Conservation (phyloP, 2,329 filamentous ascomycete species). For the Cladophialophora psammophila region DNA sequence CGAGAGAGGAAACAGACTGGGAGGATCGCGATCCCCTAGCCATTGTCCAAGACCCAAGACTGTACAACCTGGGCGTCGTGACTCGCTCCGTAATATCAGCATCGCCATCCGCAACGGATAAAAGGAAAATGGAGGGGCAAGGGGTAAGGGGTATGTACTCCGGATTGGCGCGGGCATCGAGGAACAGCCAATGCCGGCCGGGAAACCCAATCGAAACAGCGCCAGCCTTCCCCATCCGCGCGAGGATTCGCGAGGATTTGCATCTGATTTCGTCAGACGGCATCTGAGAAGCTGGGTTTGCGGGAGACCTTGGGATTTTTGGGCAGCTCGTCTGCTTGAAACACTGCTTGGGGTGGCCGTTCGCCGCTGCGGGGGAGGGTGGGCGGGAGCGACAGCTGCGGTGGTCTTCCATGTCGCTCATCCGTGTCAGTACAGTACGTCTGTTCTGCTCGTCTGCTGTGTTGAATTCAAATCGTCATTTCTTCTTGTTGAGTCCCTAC, state of each 20-base stretch:
- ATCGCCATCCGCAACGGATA: constrained; percentile 21
- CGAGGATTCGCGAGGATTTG: constrained; percentile 19
- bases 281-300: background rate
- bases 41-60: constrained; percentile 1
- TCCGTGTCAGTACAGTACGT: background rate
- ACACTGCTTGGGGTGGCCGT: background rate
- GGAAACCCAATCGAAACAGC: constrained; percentile 12
- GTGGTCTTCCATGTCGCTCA: background rate
- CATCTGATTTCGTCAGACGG: constrained; percentile 17
- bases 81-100: background rate
- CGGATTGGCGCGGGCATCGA: constrained; percentile 6
- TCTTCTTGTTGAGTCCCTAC: constrained; percentile 4
- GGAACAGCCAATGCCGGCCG: constrained; percentile 9
- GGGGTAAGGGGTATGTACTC: background rate
- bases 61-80: background rate
- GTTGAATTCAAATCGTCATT: constrained; percentile 23
- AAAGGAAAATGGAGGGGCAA: constrained; percentile 29
- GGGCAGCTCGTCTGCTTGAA: background rate
- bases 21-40: background rate
- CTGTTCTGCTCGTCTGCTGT: background rate
- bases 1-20: background rate
- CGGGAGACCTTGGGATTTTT: constrained; percentile 9
- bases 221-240: constrained; percentile 25
- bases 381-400: background rate
- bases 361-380: constrained; percentile 1